Conservation (phyloP, 371 early-diverging fungal genomes). For the Syncephalis fuscata region DNA sequence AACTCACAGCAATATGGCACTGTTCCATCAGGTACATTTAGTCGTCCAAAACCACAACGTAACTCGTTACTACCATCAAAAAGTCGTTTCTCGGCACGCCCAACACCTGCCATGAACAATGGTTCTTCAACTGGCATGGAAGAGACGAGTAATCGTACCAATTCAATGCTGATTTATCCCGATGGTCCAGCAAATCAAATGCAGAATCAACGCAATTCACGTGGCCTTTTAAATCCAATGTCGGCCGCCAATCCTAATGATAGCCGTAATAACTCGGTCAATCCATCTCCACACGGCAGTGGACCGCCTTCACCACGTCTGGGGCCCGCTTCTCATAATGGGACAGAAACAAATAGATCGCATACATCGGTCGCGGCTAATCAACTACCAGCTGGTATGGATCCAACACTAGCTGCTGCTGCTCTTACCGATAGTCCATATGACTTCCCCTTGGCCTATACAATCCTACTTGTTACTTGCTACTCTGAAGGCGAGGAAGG, state of each 20-base stretch:
- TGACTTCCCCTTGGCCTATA: constrained; percentile 49
- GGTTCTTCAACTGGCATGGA: neutral
- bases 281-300: no score
- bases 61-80: constrained; percentile 2
- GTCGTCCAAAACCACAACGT: neutral
- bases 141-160: neutral
- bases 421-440: constrained; percentile 36
- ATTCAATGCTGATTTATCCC: neutral
- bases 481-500: constrained; percentile 88
- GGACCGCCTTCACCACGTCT: neutral
- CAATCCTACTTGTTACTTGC: constrained; percentile 64
- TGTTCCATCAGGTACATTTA: neutral
- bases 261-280: neutral
- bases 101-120: neutral
- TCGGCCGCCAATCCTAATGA: neutral
- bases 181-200: neutral
- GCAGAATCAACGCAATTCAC: no score
- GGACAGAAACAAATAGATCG: neutral
- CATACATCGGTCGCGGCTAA: neutral
- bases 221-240: no score
- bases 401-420: constrained; percentile 16
- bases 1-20: constrained; percentile 9
- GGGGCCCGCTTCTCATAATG: neutral
- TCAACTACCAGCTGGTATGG: neutral
- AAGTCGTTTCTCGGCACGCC: constrained; percentile 9